Evolutionary conservation across 140 eudicot species (phyloP).

Genomic region (Ambrosia hybrid): DNA sequence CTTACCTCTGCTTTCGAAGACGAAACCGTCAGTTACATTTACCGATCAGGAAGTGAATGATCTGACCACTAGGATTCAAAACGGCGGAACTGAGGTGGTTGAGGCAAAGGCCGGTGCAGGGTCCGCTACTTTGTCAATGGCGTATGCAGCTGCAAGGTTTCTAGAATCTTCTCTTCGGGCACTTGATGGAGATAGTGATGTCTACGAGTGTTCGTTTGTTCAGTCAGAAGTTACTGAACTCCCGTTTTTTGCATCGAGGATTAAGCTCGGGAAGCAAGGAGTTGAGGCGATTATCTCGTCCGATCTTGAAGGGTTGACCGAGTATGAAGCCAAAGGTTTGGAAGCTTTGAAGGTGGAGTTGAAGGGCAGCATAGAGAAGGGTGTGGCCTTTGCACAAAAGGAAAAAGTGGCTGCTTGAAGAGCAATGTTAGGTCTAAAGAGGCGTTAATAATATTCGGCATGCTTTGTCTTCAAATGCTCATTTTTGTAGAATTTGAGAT

Average conservation of each 20-base stretch:
- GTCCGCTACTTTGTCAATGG: slow-evolving; percentile 86
- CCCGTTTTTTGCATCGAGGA: slow-evolving; percentile 73
- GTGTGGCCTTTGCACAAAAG: slow-evolving; percentile 62
- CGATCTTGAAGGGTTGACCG: slow-evolving; percentile 65
- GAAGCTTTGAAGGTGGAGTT: slow-evolving; percentile 70
- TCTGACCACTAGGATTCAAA: slow-evolving; percentile 78
- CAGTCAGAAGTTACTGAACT: slow-evolving; percentile 68
- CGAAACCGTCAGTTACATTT: slow-evolving; percentile 65
- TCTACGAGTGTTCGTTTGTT: slow-evolving; percentile 68
- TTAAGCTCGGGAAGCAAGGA: slow-evolving; percentile 71
- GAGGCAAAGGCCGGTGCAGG: slow-evolving; percentile 95
- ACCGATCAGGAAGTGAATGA: slow-evolving; percentile 65
- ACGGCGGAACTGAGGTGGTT: slow-evolving; percentile 86
- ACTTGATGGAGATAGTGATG: slow-evolving; percentile 76
- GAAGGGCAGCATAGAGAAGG: slow-evolving; percentile 81
- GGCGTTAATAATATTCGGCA: slow-evolving; percentile 32
- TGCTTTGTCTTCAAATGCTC: slow-evolving; percentile 12
- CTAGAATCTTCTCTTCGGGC: slow-evolving; percentile 80
- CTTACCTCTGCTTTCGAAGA: slow-evolving; percentile 47
- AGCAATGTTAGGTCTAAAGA: slow-evolving; percentile 7
- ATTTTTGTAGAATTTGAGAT: slow-evolving; percentile 45
- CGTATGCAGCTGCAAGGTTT: slow-evolving; percentile 83
- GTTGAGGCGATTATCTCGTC: slow-evolving; percentile 62
- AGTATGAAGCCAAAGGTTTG: slow-evolving; percentile 64
- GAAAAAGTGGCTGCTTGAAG: slow-evolving; percentile 52